Evolutionary conservation across 2,329 filamentous ascomycete species (phyloP).

Genomic region (Stromatinia cepivora): DNA sequence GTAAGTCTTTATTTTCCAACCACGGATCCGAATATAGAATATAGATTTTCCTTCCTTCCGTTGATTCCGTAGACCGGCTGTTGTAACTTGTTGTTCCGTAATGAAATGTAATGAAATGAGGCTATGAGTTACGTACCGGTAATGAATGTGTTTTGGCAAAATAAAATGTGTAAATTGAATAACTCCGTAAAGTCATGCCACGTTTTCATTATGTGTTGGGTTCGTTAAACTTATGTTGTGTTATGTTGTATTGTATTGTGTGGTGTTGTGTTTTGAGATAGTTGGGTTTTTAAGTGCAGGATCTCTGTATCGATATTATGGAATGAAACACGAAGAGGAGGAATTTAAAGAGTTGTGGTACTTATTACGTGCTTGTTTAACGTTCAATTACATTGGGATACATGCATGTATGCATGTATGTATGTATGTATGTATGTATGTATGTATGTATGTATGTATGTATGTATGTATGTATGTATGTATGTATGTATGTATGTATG

Average conservation of each 20-base stretch:
- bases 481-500: too few relatives aligned
- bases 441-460: too few relatives aligned
- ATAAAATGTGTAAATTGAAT: not conserved
- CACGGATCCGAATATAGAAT: too few relatives aligned
- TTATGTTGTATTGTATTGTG: not conserved
- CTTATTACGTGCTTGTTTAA: not conserved
- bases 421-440: too few relatives aligned
- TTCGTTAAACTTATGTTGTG: not conserved
- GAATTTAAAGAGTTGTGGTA: not conserved
- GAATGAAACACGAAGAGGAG: not conserved
- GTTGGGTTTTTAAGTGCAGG: not conserved
- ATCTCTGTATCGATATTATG: not conserved
- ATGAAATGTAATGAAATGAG: too few relatives aligned
- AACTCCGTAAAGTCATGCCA: not conserved
- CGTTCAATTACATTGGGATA: not conserved
- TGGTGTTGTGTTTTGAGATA: not conserved
- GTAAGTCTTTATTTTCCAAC: too few relatives aligned
- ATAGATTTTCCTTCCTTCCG: too few relatives aligned
- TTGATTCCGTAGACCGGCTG: too few relatives aligned
- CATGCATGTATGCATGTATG: not conserved
- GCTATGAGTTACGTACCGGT: too few relatives aligned
- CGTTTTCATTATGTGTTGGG: conserved; percentile 1
- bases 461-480: not conserved
- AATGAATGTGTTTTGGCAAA: not conserved
- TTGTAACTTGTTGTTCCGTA: too few relatives aligned